phyloP scores from a whole-genome alignment of 352 stramenopile species.

The Globisporangium apiculatum region DNA sequence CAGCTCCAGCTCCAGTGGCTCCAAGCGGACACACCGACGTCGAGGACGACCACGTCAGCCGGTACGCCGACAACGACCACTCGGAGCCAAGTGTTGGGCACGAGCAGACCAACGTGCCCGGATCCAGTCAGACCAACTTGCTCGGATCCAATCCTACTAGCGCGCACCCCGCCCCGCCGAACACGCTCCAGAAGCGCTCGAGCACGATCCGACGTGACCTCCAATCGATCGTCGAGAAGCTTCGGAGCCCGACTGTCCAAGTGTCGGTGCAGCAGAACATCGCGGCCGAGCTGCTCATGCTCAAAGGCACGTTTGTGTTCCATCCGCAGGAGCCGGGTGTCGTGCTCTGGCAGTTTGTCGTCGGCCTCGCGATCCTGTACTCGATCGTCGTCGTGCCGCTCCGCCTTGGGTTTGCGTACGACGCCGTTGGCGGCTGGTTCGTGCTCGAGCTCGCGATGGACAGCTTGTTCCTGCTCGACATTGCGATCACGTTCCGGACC shows the following conservation, averaged over 20 bases:
- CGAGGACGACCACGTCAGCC: neutral
- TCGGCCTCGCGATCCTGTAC: slow-evolving; percentile 77
- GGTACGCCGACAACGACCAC: neutral
- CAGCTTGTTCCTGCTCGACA: slow-evolving; percentile 82
- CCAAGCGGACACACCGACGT: no score
- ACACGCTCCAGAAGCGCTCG: no score
- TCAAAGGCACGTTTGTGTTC: slow-evolving; percentile 69
- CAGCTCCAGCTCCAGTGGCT: no score
- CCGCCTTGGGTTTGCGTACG: slow-evolving; percentile 77
- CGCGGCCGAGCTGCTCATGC: slow-evolving; percentile 38
- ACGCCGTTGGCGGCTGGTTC: slow-evolving; percentile 42
- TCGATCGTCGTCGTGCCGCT: slow-evolving; percentile 87
- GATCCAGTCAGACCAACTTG: neutral
- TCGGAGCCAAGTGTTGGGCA: neutral
- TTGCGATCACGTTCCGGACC: slow-evolving; percentile 82
- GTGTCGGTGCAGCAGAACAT: slow-evolving; percentile 38
- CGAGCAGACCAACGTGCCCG: neutral
- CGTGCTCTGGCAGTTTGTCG: slow-evolving; percentile 69
- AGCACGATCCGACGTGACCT: slow-evolving; percentile 13
- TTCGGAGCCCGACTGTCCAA: slow-evolving; percentile 39
- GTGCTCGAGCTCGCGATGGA: slow-evolving; percentile 76
- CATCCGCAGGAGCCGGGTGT: slow-evolving; percentile 65
- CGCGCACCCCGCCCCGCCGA: no score
- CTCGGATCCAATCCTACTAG: no score
- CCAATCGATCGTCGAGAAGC: slow-evolving; percentile 28